These are phyloP conservation scores for Rubia tinctorum DNA, from an alignment of 305 asterid species.

Conservation along the genomic window DNA sequence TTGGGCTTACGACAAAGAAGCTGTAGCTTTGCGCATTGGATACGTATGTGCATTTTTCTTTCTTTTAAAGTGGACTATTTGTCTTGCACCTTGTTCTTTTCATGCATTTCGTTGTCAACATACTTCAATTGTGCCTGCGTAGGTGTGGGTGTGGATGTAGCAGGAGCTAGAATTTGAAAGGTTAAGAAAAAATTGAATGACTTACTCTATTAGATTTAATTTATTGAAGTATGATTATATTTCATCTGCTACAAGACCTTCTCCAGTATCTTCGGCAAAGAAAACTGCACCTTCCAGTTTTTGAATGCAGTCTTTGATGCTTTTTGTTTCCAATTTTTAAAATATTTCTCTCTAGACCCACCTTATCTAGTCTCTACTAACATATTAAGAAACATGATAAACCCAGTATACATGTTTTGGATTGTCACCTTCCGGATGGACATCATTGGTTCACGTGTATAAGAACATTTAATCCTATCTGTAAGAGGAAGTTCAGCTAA, in stretches of 20 bases:
- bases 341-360: not conserved
- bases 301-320: not conserved
- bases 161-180: not conserved
- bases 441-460: not conserved
- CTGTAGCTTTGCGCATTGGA: slow-evolving; percentile 66
- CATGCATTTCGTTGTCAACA: not conserved
- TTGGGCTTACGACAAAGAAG: slow-evolving; percentile 68
- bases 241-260: not conserved
- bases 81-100: slow-evolving; percentile 2
- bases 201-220: not conserved
- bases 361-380: not conserved
- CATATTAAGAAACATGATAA: not conserved
- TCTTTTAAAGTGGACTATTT: slow-evolving; percentile 13
- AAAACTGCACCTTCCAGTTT: not conserved
- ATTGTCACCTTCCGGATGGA: not conserved
- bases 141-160: not conserved
- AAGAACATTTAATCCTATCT: no score
- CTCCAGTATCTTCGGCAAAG: not conserved
- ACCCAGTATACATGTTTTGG: not conserved
- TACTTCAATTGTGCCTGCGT: not conserved
- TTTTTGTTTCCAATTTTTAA: not conserved
- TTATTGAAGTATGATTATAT: not conserved
- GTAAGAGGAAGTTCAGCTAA: no score
- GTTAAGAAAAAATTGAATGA: not conserved
- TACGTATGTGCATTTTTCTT: slow-evolving; percentile 48